Conservation (phyloP, 208 protist genomes). For the Crithidia mellificae region DNA sequence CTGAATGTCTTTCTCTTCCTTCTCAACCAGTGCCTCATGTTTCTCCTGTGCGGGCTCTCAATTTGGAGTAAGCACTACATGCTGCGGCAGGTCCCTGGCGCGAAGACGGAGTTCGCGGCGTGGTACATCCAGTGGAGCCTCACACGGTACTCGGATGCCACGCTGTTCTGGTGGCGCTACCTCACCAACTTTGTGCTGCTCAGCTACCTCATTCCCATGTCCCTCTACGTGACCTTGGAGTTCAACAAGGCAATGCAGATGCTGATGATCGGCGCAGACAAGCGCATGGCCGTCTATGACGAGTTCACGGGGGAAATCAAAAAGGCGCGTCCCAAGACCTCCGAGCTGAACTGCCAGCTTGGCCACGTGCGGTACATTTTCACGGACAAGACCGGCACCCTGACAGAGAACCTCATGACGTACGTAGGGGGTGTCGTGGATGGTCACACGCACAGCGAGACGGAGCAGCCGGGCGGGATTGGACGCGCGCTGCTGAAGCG, state of each 20-base stretch:
- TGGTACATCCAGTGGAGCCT: slow-evolving; percentile 81
- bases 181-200: slow-evolving; percentile 87
- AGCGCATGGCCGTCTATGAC: slow-evolving; percentile 74
- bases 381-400: slow-evolving; percentile 91
- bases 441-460: slow-evolving; percentile 53
- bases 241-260: slow-evolving; percentile 88
- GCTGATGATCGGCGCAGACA: slow-evolving; percentile 71
- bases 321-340: slow-evolving; percentile 73
- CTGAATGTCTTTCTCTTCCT: slow-evolving; percentile 76
- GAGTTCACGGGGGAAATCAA: slow-evolving; percentile 57
- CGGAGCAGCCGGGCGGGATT: slow-evolving; percentile 60
- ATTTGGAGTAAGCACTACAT: slow-evolving; percentile 45
- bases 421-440: slow-evolving; percentile 68
- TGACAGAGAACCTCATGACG: slow-evolving; percentile 91
- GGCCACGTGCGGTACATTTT: slow-evolving; percentile 87
- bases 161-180: slow-evolving; percentile 72
- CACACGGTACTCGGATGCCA: slow-evolving; percentile 36
- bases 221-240: slow-evolving; percentile 89
- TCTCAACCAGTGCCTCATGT: slow-evolving; percentile 63
- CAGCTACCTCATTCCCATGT: slow-evolving; percentile 86
- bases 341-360: slow-evolving; percentile 87
- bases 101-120: slow-evolving; percentile 29
- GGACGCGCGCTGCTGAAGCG: slow-evolving; percentile 45
- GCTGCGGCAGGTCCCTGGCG: slow-evolving; percentile 30
- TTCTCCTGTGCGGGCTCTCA: slow-evolving; percentile 55